Percentiles rank a stretch among this genome's conserved stretches.
These are phyloP conservation scores for Aquilaria agallochum DNA, from an alignment of 441 rosid genomes.

Conservation along the genomic window DNA sequence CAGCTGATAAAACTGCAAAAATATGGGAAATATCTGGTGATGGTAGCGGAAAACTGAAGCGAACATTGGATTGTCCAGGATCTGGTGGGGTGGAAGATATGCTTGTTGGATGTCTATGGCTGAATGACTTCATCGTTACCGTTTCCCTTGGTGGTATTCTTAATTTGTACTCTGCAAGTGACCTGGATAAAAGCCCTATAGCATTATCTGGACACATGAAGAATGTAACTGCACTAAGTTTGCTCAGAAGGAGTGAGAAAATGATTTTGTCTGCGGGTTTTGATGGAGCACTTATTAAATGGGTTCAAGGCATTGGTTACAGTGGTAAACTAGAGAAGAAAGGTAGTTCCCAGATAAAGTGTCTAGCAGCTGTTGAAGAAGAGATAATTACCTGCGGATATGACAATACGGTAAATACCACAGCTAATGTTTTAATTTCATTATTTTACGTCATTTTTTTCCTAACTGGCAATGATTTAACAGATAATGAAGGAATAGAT, in stretches of 20 bases:
- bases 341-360: conserved; percentile 39
- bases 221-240: conserved; percentile 39
- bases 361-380: conserved; percentile 36
- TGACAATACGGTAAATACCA: conserved; percentile 31
- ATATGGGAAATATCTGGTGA: conserved; percentile 43
- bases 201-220: conserved; percentile 50
- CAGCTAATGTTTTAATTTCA: no score
- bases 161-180: conserved; percentile 27
- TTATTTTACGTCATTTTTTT: no score
- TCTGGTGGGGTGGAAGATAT: conserved; percentile 37
- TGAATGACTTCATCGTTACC: conserved; percentile 34
- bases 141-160: conserved; percentile 40
- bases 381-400: conserved; percentile 35
- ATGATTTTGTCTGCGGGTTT: conserved; percentile 50
- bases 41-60: conserved; percentile 33
- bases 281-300: conserved; percentile 50
- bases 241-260: conserved; percentile 28
- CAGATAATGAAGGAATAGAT: background rate
- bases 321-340: conserved; percentile 41
- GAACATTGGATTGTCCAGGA: conserved; percentile 28
- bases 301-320: conserved; percentile 55
- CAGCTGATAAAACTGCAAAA: conserved; percentile 50
- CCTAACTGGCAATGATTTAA: background rate
- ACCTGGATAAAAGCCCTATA: conserved; percentile 31
- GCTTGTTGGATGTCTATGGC: conserved; percentile 51